Conservation (phyloP, 163 green algal genomes). For the Scenedesmus sp. region DNA sequence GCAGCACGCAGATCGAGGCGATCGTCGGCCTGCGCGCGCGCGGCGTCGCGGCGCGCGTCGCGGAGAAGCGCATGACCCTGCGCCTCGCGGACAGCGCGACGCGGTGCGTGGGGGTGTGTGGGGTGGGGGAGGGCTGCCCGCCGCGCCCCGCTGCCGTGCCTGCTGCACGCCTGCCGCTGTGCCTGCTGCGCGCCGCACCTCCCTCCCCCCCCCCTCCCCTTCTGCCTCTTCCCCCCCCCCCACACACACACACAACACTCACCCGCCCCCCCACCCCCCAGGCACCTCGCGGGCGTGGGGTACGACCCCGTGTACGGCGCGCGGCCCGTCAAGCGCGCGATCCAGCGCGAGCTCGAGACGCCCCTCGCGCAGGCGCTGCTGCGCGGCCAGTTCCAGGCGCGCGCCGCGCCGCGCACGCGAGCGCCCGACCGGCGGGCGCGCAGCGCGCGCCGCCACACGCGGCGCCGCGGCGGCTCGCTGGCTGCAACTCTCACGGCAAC, state of each 20-base stretch:
- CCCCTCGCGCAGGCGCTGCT: constrained; percentile 89
- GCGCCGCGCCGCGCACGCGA: background rate
- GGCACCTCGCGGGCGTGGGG: constrained; percentile 57
- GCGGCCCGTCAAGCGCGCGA: constrained; percentile 93
- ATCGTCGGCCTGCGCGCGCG: constrained; percentile 73
- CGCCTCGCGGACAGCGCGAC: constrained; percentile 68
- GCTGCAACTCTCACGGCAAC: background rate
- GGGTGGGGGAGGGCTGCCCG: background rate
- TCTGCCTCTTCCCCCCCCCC: no score
- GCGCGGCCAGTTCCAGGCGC: constrained; percentile 70
- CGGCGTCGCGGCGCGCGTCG: constrained; percentile 77
- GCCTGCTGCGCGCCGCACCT: background rate
- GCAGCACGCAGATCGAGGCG: constrained; percentile 12
- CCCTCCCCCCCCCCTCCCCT: background rate
- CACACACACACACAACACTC: background rate
- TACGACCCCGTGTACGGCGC: constrained; percentile 83
- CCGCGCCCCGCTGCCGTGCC: background rate
- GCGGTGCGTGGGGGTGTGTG: constrained; percentile 59
- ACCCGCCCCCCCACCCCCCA: background rate
- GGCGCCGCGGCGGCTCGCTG: background rate
- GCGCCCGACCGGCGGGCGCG: background rate
- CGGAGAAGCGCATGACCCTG: constrained; percentile 87
- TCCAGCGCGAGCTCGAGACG: constrained; percentile 96
- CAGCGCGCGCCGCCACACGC: background rate
- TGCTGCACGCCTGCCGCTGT: background rate